Conservation (phyloP, 2,329 filamentous ascomycete species). For the Sordariomycetes sp. region DNA sequence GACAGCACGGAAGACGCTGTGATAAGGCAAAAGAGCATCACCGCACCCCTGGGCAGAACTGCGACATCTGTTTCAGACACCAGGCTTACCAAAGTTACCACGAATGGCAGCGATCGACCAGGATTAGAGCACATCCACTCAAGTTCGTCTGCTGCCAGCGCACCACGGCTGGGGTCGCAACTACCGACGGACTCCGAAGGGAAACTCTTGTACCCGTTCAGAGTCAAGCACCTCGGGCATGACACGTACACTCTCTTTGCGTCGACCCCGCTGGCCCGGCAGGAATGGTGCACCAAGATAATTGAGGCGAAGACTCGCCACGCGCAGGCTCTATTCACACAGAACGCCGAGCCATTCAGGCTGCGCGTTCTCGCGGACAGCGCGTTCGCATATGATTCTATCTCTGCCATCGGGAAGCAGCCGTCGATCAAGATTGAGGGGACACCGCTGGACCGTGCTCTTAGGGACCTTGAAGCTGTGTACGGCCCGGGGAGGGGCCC, state of each 20-base stretch:
- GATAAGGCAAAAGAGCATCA: constrained; percentile 66
- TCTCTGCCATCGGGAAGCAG: constrained; percentile 44
- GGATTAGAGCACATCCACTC: constrained; percentile 57
- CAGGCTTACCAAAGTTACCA: constrained; percentile 41
- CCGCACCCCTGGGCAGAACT: constrained; percentile 44
- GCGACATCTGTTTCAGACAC: constrained; percentile 46
- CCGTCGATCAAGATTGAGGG: constrained; percentile 67
- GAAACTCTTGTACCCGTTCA: constrained; percentile 85
- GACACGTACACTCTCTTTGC: constrained; percentile 90
- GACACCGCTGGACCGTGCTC: constrained; percentile 82
- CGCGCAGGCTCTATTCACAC: constrained; percentile 73
- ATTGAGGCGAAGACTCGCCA: constrained; percentile 91
- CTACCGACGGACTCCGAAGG: constrained; percentile 58
- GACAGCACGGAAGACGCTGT: constrained; percentile 91
- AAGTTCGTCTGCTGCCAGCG: constrained; percentile 41
- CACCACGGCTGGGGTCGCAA: constrained; percentile 23
- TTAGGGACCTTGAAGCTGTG: constrained; percentile 71
- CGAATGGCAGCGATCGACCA: constrained; percentile 38
- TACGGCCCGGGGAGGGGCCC: constrained; percentile 61
- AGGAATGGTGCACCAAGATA: constrained; percentile 89
- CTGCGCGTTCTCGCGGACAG: constrained; percentile 85
- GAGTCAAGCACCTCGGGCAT: constrained; percentile 87
- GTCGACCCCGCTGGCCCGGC: constrained; percentile 56
- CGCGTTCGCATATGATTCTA: constrained; percentile 68
- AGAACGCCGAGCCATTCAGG: constrained; percentile 93